These are phyloP conservation scores for Sugiyamaella chiloensis DNA, from an alignment of 805 yeast genomes.

Conservation along the genomic window DNA sequence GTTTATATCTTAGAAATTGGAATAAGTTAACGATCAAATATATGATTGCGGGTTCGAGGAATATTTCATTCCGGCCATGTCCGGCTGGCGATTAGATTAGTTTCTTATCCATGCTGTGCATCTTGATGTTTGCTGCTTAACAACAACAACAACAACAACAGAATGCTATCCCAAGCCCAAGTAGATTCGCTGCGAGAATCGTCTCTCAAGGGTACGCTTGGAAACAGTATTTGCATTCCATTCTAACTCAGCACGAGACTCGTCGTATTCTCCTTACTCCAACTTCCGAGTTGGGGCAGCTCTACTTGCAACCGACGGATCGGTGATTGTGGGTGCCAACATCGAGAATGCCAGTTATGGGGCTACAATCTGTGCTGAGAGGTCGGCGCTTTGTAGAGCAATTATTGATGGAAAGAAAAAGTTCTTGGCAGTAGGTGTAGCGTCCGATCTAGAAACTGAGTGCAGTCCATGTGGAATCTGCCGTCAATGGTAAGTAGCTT, in stretches of 20 bases:
- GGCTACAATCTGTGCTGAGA: constrained; percentile 73
- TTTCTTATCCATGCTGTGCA: too few relatives aligned
- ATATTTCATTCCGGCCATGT: too few relatives aligned
- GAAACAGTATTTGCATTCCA: not conserved
- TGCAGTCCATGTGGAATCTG: constrained; percentile 94
- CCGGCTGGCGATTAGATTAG: too few relatives aligned
- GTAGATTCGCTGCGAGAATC: constrained; percentile 17
- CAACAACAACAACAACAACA: too few relatives aligned
- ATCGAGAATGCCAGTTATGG: constrained; percentile 92
- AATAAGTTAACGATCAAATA: too few relatives aligned
- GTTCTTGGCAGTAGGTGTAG: constrained; percentile 63
- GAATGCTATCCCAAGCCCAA: too few relatives aligned
- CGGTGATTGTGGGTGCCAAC: constrained; percentile 69
- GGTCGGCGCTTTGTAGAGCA: constrained; percentile 60
- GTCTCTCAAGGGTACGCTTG: constrained; percentile 7
- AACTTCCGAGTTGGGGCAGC: constrained; percentile 84
- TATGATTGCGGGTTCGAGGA: too few relatives aligned
- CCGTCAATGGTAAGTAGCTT: constrained; percentile 56
- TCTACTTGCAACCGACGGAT: constrained; percentile 50
- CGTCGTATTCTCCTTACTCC: constrained; percentile 69
- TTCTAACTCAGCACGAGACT: constrained; percentile 42
- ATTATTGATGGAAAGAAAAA: constrained; percentile 36
- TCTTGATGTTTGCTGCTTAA: too few relatives aligned
- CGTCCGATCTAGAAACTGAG: constrained; percentile 54
- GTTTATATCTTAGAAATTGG: too few relatives aligned